Conservation (phyloP, 805 yeast species). For the Cyberlindnera lachancei region DNA sequence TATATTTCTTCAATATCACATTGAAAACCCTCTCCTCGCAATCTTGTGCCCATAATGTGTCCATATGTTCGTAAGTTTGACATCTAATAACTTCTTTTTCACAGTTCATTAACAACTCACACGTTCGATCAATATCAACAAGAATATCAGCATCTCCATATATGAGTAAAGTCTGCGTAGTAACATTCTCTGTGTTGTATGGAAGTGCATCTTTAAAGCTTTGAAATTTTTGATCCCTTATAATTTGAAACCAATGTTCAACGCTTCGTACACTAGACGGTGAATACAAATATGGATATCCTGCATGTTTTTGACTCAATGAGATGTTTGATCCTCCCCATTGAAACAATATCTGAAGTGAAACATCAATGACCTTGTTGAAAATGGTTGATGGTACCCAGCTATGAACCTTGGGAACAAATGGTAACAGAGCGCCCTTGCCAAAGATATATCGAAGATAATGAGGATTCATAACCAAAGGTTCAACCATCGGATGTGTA, state of each 20-base stretch:
- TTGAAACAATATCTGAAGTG: constrained; percentile 54
- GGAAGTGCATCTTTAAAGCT: constrained; percentile 57
- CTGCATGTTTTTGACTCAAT: constrained; percentile 55
- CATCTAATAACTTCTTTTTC: constrained; percentile 34
- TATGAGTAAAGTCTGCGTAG: constrained; percentile 52
- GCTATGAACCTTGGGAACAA: constrained; percentile 64
- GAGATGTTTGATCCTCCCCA: constrained; percentile 68
- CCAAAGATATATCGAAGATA: constrained; percentile 70
- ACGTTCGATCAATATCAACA: constrained; percentile 61
- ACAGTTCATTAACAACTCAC: constrained; percentile 38
- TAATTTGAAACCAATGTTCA: constrained; percentile 83
- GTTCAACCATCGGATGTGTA: constrained; percentile 66
- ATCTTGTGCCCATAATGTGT: constrained; percentile 68
- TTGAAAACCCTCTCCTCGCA: constrained; percentile 34
- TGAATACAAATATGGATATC: constrained; percentile 77
- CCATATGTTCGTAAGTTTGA: constrained; percentile 66
- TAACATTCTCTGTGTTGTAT: constrained; percentile 30
- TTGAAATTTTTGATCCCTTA: constrained; percentile 58
- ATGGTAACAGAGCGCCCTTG: constrained; percentile 63
- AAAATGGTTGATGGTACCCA: constrained; percentile 68
- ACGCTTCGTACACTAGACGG: constrained; percentile 76
- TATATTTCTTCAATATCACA: constrained; percentile 41
- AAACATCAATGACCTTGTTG: constrained; percentile 55
- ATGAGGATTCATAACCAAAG: constrained; percentile 68
- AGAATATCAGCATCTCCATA: constrained; percentile 68